These are phyloP conservation scores for Blastobotrys proliferans DNA, from an alignment of 1,139 yeast genomes.

Conservation along the genomic window DNA sequence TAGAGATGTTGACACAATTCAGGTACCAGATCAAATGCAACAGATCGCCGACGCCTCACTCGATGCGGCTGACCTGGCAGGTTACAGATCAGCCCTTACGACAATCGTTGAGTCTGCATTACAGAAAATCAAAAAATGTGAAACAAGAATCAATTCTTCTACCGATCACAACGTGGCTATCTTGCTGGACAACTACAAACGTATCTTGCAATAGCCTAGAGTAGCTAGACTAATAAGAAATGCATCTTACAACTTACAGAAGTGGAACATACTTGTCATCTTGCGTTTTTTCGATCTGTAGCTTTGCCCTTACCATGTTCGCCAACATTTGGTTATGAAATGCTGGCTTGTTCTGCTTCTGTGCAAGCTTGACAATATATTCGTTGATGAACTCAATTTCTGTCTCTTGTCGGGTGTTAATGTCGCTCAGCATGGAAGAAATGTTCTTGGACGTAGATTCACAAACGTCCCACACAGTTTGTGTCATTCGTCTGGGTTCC, in stretches of 20 bases:
- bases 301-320: slow-evolving; percentile 40
- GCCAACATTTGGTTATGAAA: slow-evolving; percentile 47
- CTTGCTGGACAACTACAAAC: slow-evolving; percentile 1
- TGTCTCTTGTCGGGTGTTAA: slow-evolving; percentile 53
- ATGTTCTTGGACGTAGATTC: slow-evolving; percentile 54
- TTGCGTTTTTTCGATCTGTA: slow-evolving; percentile 15
- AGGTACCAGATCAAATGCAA: slow-evolving; percentile 34
- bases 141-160: no score
- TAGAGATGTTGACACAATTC: not conserved
- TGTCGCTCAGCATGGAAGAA: slow-evolving; percentile 87
- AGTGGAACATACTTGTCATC: slow-evolving; percentile 18
- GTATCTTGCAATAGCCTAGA: not conserved
- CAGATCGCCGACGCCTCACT: slow-evolving; percentile 50
- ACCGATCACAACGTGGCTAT: not conserved
- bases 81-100: not conserved
- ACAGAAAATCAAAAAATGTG: no score
- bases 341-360: slow-evolving; percentile 39
- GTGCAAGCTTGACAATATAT: slow-evolving; percentile 53
- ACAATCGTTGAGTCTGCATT: not conserved
- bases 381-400: slow-evolving; percentile 84
- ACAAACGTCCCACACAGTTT: slow-evolving; percentile 47
- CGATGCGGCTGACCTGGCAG: slow-evolving; percentile 32
- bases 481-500: slow-evolving; percentile 43
- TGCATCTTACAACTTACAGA: not conserved
- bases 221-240: not conserved